These are phyloP conservation scores for Pythium scleroteichum DNA, from an alignment of 352 stramenopile genomes.

Conservation along the genomic window DNA sequence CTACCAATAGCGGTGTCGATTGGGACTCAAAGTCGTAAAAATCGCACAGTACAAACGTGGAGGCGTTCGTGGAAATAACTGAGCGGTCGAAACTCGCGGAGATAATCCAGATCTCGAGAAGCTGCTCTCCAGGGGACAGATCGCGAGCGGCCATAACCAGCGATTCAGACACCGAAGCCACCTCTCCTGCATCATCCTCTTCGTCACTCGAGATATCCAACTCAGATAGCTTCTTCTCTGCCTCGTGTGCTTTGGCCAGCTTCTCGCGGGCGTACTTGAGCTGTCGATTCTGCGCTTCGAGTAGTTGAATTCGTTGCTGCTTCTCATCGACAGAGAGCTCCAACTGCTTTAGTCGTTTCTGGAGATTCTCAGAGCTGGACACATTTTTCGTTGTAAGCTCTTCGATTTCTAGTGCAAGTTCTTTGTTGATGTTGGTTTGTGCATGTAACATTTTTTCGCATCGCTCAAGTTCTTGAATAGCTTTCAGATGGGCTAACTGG, in stretches of 20 bases:
- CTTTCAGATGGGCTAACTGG: slow-evolving; percentile 88
- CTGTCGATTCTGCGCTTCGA: slow-evolving; percentile 89
- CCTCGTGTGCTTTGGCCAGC: slow-evolving; percentile 27
- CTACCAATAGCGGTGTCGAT: slow-evolving; percentile 85
- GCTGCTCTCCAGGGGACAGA: slow-evolving; percentile 82
- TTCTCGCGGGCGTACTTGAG: slow-evolving; percentile 79
- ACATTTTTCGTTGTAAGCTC: slow-evolving; percentile 79
- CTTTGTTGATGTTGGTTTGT: slow-evolving; percentile 94
- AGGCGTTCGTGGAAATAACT: slow-evolving; percentile 66
- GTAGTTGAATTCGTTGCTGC: slow-evolving; percentile 72
- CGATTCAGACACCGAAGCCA: slow-evolving; percentile 66
- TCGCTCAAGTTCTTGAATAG: slow-evolving; percentile 90
- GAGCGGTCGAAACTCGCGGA: slow-evolving; percentile 68
- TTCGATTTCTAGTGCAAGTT: slow-evolving; percentile 91
- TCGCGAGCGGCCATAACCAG: slow-evolving; percentile 63
- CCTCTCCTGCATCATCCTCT: slow-evolving; percentile 35
- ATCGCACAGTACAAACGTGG: slow-evolving; percentile 91
- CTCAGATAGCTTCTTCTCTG: slow-evolving; percentile 28
- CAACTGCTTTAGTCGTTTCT: slow-evolving; percentile 82
- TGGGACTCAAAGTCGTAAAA: slow-evolving; percentile 96
- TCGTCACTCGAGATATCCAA: slow-evolving; percentile 42
- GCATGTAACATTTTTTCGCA: slow-evolving; percentile 94
- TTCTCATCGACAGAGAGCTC: slow-evolving; percentile 83
- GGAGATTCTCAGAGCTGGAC: slow-evolving; percentile 65
- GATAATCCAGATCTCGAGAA: slow-evolving; percentile 90